A percentile compares a stretch with the other conserved stretches of the same genome.
Conservation (phyloP, 164 flowering plant genomes). For the Hamamelis virginiana region DNA sequence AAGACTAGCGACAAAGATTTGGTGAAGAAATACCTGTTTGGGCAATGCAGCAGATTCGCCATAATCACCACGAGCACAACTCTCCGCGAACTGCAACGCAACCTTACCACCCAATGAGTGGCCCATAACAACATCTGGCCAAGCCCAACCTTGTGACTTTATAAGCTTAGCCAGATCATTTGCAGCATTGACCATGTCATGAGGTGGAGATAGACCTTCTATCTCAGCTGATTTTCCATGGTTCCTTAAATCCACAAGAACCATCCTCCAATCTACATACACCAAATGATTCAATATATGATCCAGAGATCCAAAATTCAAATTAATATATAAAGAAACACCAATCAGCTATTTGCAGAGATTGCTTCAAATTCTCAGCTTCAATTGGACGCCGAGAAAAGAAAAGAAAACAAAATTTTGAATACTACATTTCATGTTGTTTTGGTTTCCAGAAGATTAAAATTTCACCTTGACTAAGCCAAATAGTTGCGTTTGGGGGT, state of each 20-base stretch:
- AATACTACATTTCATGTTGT: no score
- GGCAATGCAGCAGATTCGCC: constrained; percentile 64
- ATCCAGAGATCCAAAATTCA: neutral
- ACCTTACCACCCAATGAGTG: constrained; percentile 98
- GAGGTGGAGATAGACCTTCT: constrained; percentile 68
- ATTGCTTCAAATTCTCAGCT: no score
- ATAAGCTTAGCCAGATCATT: constrained; percentile 79
- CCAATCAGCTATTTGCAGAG: no score
- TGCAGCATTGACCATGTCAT: constrained; percentile 77
- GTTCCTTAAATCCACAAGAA: constrained; percentile 88
- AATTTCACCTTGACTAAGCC: no score
- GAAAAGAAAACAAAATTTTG: no score
- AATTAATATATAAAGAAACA: neutral
- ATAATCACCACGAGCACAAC: constrained; percentile 70
- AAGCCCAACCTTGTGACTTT: constrained; percentile 62
- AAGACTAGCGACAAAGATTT: neutral
- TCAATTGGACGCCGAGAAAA: no score
- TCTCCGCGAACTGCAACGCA: constrained; percentile 66
- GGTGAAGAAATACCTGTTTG: constrained; percentile 59
- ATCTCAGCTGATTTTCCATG: constrained; percentile 81
- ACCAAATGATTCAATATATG: neutral
- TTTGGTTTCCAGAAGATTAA: no score
- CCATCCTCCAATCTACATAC: constrained; percentile 74
- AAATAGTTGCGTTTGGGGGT: no score
- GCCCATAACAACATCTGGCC: constrained; percentile 96